phyloP scores from a whole-genome alignment of 768 basidiomycete species.

The Cubamyces sp. region DNA sequence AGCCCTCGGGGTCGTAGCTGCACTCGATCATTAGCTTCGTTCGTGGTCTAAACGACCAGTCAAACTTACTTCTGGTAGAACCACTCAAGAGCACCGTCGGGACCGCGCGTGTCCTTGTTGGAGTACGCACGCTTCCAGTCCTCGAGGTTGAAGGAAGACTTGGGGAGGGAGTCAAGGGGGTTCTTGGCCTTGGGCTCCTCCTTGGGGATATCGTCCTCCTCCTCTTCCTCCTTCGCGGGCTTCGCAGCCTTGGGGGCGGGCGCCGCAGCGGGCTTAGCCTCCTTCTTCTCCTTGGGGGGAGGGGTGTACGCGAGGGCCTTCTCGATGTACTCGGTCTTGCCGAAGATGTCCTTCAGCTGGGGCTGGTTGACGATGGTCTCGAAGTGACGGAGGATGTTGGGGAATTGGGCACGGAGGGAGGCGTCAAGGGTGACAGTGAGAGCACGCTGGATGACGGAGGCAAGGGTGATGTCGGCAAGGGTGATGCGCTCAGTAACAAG shows the following conservation, averaged over 20 bases:
- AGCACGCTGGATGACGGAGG: conserved; percentile 57
- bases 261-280: conserved; percentile 35
- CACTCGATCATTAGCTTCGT: conserved; percentile 6
- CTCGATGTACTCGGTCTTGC: conserved; percentile 61
- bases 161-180: conserved; percentile 91
- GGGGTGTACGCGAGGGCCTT: conserved; percentile 73
- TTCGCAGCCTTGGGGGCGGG: conserved; percentile 47
- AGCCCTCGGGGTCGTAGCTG: conserved; percentile 88
- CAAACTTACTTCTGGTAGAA: conserved; percentile 87
- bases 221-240: conserved; percentile 63
- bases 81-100: conserved; percentile 88
- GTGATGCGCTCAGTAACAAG: conserved; percentile 95
- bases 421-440: conserved; percentile 68
- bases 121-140: conserved; percentile 99
- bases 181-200: conserved; percentile 92
- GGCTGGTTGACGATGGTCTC: conserved; percentile 91
- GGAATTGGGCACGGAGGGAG: conserved; percentile 61
- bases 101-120: conserved; percentile 93
- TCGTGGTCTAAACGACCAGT: neutral
- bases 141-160: conserved; percentile 85
- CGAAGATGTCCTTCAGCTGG: conserved; percentile 68
- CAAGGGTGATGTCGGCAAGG: conserved; percentile 82
- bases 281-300: conserved; percentile 76
- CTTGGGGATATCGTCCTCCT: conserved; percentile 71
- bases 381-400: conserved; percentile 81